Percentiles rank a stretch among this genome's conserved stretches.
These are phyloP conservation scores for Naegleria fowleri DNA, from an alignment of 208 protist genomes.

Conservation along the genomic window DNA sequence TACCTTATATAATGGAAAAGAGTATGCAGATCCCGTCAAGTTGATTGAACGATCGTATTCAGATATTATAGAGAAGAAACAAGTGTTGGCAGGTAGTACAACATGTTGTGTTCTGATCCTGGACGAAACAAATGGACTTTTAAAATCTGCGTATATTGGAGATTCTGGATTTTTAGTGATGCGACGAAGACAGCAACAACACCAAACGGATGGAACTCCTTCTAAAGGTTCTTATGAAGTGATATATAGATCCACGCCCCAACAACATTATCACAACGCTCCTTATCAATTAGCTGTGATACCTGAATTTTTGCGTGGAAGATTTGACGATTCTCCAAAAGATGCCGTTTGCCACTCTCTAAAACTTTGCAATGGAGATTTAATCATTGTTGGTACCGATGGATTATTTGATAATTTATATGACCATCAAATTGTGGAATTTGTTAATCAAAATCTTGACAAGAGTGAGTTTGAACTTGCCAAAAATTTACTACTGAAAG, in stretches of 20 bases:
- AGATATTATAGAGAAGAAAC: conserved; percentile 43
- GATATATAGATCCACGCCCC: conserved; percentile 71
- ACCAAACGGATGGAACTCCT: conserved; percentile 49
- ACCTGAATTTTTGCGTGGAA: conserved; percentile 34
- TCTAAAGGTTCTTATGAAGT: not conserved
- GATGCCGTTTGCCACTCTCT: conserved; percentile 50
- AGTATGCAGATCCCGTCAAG: not conserved
- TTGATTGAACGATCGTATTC: not conserved
- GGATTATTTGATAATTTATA: conserved; percentile 84
- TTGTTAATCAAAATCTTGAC: conserved; percentile 5
- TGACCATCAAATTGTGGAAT: not conserved
- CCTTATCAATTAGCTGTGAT: conserved; percentile 80
- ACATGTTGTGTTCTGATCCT: conserved; percentile 69
- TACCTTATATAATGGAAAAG: not conserved
- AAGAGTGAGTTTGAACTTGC: not conserved
- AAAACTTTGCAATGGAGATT: conserved; percentile 69
- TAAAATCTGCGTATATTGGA: not conserved
- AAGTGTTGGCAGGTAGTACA: conserved; percentile 74
- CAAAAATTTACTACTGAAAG: not conserved
- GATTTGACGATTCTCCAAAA: not conserved
- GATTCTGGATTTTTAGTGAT: conserved; percentile 75
- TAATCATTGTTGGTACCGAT: conserved; percentile 76
- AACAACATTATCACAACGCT: conserved; percentile 81
- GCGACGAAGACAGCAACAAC: conserved; percentile 36
- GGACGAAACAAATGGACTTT: not conserved